Base-by-base conservation (phyloP, 495 filamentous ascomycete species). In the Xylaria palmicola region DNA sequence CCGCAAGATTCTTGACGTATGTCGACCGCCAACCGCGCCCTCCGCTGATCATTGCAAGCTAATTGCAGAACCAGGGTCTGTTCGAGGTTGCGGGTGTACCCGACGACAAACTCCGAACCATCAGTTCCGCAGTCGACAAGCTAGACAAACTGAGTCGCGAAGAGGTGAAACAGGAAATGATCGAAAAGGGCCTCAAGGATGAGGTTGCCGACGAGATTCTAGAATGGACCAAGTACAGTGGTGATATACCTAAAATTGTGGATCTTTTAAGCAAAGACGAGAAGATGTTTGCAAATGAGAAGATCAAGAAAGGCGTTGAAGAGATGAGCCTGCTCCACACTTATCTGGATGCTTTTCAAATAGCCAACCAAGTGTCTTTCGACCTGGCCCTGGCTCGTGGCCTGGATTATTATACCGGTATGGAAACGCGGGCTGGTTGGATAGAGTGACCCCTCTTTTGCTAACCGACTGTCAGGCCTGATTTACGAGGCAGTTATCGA, bases 101-200 rank as follows among this genome's bases (percentile, higher is more conserved):
- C 1, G 77, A 79, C 37, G 87, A 95, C 47, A 92, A 94, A 79
- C 88, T 96, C 60, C 83, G 93, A 17, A 84, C 86, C 9, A 97
- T 97, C 64, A 92, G 88, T 13, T 91, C 87, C 24, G 93, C 93
- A 4, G 93, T 98, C 15, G 93, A 98, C 77, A 98, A 98, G 80
- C 78, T 98, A 48, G 93, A 98, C 74, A 98, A 98, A 78, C 77
- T 88, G 68, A 87, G 91, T 0, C 97, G 92, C 91, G 86, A 84
- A 13, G 93, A 97, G 61, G 93, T 97, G 54, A 84, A 86, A 58
- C 90, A 89, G 68, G 92, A 96, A 68, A 97, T 97, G 93, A 86
- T 89, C 4, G 90, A 96, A 57, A 98, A 98, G 77, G 91, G 92
- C 0, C 81, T 98, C 1, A 83, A 83, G 26, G 75, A 74, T 10